phyloP scores from a whole-genome alignment of 768 basidiomycete genomes.

The Leccinum broughii region DNA sequence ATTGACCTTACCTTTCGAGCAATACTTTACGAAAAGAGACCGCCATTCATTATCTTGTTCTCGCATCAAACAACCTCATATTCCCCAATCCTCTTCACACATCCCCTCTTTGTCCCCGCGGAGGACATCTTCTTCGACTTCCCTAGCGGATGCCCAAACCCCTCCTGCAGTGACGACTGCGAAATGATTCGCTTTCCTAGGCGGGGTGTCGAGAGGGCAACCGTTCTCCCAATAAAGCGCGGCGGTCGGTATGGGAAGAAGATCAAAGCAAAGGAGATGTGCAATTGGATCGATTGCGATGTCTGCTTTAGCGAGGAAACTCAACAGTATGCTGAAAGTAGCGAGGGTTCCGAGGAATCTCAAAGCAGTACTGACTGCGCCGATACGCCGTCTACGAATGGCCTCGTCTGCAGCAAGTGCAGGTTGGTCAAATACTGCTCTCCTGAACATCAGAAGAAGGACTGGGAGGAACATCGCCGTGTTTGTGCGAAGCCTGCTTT shows the following conservation, averaged over 20 bases:
- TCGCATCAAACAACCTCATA: constrained; percentile 81
- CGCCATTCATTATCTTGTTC: constrained; percentile 75
- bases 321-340: constrained; percentile 35
- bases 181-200: constrained; percentile 82
- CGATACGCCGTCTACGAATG: constrained; percentile 35
- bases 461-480: constrained; percentile 77
- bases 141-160: constrained; percentile 77
- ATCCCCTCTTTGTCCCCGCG: constrained; percentile 67
- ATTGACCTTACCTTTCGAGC: constrained; percentile 78
- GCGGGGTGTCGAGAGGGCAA: constrained; percentile 58
- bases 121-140: constrained; percentile 75
- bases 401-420: constrained; percentile 75
- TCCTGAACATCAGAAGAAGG: constrained; percentile 68
- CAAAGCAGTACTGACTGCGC: constrained; percentile 43
- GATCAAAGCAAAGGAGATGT: constrained; percentile 63
- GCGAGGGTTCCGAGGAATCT: constrained; percentile 48
- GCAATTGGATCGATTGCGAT: constrained; percentile 80
- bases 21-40: constrained; percentile 72
- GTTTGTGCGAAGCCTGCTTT: constrained; percentile 52
- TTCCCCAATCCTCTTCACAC: constrained; percentile 79
- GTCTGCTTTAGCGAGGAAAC: constrained; percentile 54
- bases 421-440: constrained; percentile 79
- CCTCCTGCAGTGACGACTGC: constrained; percentile 77
- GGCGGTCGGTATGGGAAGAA: constrained; percentile 50
- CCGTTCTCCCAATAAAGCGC: constrained; percentile 62